Evolutionary conservation across 2,329 filamentous ascomycete genomes (phyloP).

Genomic region (Hypoxylon rubiginosum): DNA sequence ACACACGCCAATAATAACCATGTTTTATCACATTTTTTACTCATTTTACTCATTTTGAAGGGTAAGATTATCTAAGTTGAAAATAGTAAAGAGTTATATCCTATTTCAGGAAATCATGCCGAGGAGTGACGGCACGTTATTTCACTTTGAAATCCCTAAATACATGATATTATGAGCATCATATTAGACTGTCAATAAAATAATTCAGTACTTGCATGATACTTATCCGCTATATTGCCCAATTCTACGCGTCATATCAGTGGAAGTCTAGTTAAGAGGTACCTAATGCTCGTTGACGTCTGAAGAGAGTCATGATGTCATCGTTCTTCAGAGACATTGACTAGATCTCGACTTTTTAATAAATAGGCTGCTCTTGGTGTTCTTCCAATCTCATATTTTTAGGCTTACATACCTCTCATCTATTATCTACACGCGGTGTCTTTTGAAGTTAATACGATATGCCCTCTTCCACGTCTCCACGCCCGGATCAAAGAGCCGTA

Average conservation of each 20-base stretch:
- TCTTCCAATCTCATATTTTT: not conserved
- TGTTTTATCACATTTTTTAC: too few species aligned
- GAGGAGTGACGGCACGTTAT: too few species aligned
- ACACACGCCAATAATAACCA: too few species aligned
- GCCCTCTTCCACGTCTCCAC: slow-evolving; percentile 33
- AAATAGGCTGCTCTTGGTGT: not conserved
- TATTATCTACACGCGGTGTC: not conserved
- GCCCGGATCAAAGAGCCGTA: slow-evolving; percentile 27
- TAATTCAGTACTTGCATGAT: too few species aligned
- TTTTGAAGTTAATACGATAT: slow-evolving; percentile 7
- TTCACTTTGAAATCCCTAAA: too few species aligned
- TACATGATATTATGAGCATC: too few species aligned
- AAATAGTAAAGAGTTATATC: too few species aligned
- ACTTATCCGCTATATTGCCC: too few species aligned
- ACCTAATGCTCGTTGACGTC: not conserved
- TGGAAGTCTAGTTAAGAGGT: not conserved
- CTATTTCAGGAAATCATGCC: too few species aligned
- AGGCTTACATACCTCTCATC: not conserved
- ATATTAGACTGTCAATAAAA: too few species aligned
- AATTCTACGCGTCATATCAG: not conserved
- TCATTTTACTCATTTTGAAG: too few species aligned
- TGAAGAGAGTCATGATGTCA: slow-evolving; percentile 15
- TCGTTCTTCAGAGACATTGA: not conserved
- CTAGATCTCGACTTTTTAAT: not conserved
- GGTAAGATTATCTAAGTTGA: too few species aligned